Evolutionary conservation across 2,329 filamentous ascomycete genomes (phyloP).

Genomic region (Trichoderma breve): DNA sequence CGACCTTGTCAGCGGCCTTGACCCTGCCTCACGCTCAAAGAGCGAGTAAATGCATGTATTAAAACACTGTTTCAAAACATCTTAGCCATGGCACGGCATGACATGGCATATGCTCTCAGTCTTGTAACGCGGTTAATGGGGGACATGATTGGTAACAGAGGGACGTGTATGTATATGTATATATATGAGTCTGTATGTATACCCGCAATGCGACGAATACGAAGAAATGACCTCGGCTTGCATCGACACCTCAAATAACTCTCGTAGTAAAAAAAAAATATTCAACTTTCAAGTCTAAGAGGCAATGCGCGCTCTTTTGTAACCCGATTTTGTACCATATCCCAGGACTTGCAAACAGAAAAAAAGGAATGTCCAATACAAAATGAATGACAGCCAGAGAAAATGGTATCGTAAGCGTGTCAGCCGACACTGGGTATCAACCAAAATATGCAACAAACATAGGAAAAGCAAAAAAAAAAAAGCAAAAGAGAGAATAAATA

Average conservation of each 20-base stretch:
- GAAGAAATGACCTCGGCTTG: conserved; percentile 8
- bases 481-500: not conserved
- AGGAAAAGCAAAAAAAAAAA: not conserved
- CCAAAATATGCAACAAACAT: conserved; percentile 5
- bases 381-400: conserved; percentile 16
- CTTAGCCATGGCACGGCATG: not conserved
- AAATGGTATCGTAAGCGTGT: conserved; percentile 18
- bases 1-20: conserved; percentile 49
- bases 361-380: conserved; percentile 14
- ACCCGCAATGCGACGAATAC: conserved; percentile 12
- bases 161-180: conserved; percentile 1
- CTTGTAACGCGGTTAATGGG: not conserved
- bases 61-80: not conserved
- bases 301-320: not conserved
- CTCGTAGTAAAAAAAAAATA: not conserved
- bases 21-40: conserved; percentile 40
- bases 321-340: conserved; percentile 13
- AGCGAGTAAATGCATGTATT: conserved; percentile 35
- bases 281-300: conserved; percentile 1
- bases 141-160: not conserved
- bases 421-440: conserved; percentile 22
- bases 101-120: not conserved
- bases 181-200: conserved; percentile 12
- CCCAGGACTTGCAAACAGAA: conserved; percentile 1
- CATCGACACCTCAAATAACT: not conserved